Evolutionary conservation across 176 grass and related monocot genomes (phyloP).

Genomic region (Bromus sterilis): DNA sequence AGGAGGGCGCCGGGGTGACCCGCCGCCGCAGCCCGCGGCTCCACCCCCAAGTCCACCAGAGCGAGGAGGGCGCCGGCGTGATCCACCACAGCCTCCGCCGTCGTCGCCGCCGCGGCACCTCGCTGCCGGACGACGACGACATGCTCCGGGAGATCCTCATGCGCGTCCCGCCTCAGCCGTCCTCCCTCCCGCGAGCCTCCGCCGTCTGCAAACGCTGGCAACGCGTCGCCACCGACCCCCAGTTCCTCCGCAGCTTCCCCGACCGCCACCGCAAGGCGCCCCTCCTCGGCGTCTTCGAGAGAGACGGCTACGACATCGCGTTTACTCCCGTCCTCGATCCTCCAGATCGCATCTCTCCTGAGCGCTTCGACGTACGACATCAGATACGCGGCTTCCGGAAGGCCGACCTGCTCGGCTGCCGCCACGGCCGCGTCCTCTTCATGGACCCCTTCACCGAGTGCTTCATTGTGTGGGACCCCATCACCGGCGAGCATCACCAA

Average conservation of each 20-base stretch:
- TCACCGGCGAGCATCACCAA: background rate
- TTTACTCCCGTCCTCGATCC: background rate
- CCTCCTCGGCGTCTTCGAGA: background rate
- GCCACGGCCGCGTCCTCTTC: background rate
- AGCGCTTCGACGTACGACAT: background rate
- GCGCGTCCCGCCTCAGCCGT: too few species aligned
- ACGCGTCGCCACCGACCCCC: background rate
- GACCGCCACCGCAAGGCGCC: background rate
- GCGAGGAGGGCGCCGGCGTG: background rate
- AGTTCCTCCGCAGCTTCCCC: background rate
- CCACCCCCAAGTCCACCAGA: background rate
- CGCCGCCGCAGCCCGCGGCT: fast-evolving
- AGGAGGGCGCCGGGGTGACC: too few species aligned
- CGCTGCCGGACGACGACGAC: too few species aligned
- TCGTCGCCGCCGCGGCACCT: too few species aligned
- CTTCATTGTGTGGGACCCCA: background rate
- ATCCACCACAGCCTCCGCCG: too few species aligned
- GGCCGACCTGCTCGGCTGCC: background rate
- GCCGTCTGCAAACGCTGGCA: too few species aligned
- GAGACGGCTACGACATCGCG: background rate
- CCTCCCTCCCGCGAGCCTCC: too few species aligned
- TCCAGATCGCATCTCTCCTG: background rate
- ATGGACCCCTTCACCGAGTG: too few species aligned
- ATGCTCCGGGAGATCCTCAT: too few species aligned
- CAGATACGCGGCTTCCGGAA: background rate